Evolutionary conservation across 1,139 yeast genomes (phyloP), one percentile per base, ranked within the genome.

Genomic region (Hansenula anomala): DNA sequence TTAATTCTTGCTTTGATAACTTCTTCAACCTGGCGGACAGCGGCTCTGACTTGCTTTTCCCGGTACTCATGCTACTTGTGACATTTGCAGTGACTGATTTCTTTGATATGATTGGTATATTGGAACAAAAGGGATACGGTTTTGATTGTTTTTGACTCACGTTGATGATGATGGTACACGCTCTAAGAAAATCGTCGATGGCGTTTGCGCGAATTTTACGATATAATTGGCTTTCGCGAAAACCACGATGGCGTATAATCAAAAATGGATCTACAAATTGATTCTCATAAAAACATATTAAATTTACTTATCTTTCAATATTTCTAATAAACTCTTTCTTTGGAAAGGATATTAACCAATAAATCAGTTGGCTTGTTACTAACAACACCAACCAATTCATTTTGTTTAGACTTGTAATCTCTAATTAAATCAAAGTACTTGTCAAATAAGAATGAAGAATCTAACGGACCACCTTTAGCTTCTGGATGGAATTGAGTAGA

Each of bases 401-500:
- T 36, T 48, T 59, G 61, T 43, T 64, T 57, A 41, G 55, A 54
- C 61, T 75, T 82, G 71, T 76, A 87, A 31, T 64, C 66, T 32
- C 68, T 71, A 48, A 92, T 81, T 57, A 84, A 74, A 33, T 71
- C 76, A 56, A 92, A 80, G 66, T 87, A 92, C 65, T 80, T 86
- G 71, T 92, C 97, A 55, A 92, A 92, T 63, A 92, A 71, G 65
- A 80, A 87, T 6, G 87, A 75, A 16, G 97, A 85, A 64, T 92
- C 98, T 55, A 84, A 73, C 43, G 98, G 98, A 53, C 98, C 98
- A 52, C 98, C 98, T 70, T 90, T 92, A 45, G 98, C 98, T 66
- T 92, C 98, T 34, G 98, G 98, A 61, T 92, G 98, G 76, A 92
- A 92, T 64, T 92, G 98, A 4, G 96, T 88, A 24, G 97, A 88